Base-by-base conservation (phyloP, 1,139 yeast genomes). In the Tardiomyces depauwii region DNA sequence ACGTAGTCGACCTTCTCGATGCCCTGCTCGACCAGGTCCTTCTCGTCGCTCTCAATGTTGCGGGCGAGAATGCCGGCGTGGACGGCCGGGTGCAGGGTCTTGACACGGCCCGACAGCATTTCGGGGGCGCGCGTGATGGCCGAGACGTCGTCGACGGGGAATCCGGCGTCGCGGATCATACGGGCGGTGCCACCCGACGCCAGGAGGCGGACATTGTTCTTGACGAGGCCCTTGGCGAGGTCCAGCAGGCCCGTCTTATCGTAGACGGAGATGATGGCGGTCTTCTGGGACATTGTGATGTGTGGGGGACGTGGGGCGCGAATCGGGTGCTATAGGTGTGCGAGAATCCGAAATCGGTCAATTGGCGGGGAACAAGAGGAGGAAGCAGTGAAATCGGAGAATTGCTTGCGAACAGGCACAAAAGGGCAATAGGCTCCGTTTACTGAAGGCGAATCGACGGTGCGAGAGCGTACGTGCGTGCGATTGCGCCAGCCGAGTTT, bases 181-280 rank as follows among this genome's bases (percentile, higher is more conserved):
- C 77, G 80, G 49, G 98, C 94, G 50, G 98, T 91, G 62, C 98
- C 98, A 51, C 98, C 98, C 40, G 96, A 87, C 44, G 97, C 98
- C 51, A 91, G 76, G 54, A 91, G 80, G 59, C 96, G 80, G 55
- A 91, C 96, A 55, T 87, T 78, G 67, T 88, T 84, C 59, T 82
- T 83, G 53, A 77, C 82, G 52, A 91, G 77, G 44, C 98, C 97
- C 71, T 91, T 91, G 57, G 97, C 97, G 54, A 91, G 77, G 68
- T 91, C 98, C 59, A 91, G 72, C 55, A 91, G 74, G 45, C 98
- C 98, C 45, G 98, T 91, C 71, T 91, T 91, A 72, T 91, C 96
- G 70, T 91, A 89, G 54, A 91, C 98, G 30, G 97, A 89, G 61
- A 91, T 75, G 63, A 91, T 91, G 45, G 98, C 98, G 52, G 96